Evolutionary conservation across 805 yeast genomes (phyloP), one percentile per base, ranked within the genome.

Genomic region (Sugiyamaella chiloensis): DNA sequence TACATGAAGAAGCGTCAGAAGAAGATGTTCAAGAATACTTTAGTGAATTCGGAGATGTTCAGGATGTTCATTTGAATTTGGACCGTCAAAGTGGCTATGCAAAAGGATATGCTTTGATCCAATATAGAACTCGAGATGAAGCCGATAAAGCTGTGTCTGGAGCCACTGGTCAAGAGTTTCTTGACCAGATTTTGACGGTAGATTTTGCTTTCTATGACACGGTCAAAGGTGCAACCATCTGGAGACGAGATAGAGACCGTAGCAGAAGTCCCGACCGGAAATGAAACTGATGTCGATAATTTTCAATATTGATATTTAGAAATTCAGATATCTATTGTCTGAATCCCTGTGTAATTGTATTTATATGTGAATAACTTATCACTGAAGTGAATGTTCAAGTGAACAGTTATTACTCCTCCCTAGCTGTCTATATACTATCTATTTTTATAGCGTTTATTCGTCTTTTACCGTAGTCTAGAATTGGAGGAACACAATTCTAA

Each of bases 1-100:
- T 74, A 14, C 75, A 74, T 46, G 74, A 71, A 30, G 79, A 74
- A 54, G 69, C 72, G 1, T 55, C 72, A 6, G 79, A 74, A 43
- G 78, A 72, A 41, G 75, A 71, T 24, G 49, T 73, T 1, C 50
- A 51, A 3, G 78, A 74, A 52, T 58, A 61, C 27, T 71, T 73
- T 51, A 61, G 68, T 27, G 77, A 73, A 21, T 71, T 53, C 45
- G 76, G 75, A 1, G 57, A 50, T 9, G 65, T 74, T 8, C 59
- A 61, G 24, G 64, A 65, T 17, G 40, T 73, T 1, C 75, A 70
- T 48, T 48, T 74, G 46, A 74, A 73, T 47, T 51, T 71, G 5
- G 76, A 73, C 46, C 62, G 73, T 32, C 67, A 68, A 40, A 65
- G 75, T 2, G 78, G 78, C 2, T 71, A 65, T 52, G 72, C 61